Evolutionary conservation across 2,329 filamentous ascomycete genomes (phyloP).

Genomic region (Calonectria pauciramosa): DNA sequence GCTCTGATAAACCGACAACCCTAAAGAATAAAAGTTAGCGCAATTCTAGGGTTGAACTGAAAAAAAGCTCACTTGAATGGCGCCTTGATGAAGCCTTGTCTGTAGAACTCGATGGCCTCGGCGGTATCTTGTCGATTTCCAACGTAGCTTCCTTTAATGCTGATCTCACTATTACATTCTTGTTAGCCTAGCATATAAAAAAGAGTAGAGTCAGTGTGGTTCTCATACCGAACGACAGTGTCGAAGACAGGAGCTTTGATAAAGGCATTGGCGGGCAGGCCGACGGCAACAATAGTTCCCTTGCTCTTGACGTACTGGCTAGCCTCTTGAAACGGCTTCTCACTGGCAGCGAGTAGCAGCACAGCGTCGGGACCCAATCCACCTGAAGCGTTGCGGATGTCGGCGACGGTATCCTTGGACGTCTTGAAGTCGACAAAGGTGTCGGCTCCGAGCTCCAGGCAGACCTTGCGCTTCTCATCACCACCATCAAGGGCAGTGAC

Average conservation of each 20-base stretch:
- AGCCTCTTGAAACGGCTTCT: slow-evolving; percentile 94
- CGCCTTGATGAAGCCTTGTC: slow-evolving; percentile 82
- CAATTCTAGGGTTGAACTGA: accelerated
- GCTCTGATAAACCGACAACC: slow-evolving; percentile 80
- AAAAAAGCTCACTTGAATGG: slow-evolving; percentile 73
- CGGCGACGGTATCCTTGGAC: slow-evolving; percentile 80
- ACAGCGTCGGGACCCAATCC: slow-evolving; percentile 88
- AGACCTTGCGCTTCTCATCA: slow-evolving; percentile 81
- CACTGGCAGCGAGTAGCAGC: slow-evolving; percentile 83
- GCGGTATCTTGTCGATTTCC: slow-evolving; percentile 87
- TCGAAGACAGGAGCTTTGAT: slow-evolving; percentile 88
- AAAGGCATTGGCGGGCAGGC: slow-evolving; percentile 84
- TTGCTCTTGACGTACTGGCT: slow-evolving; percentile 84
- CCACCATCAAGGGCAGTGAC: slow-evolving; percentile 86
- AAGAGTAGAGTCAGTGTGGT: accelerated
- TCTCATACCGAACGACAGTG: slow-evolving; percentile 71
- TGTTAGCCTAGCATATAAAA: background rate
- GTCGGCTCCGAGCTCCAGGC: slow-evolving; percentile 76
- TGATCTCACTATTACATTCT: slow-evolving; percentile 75
- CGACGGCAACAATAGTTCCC: slow-evolving; percentile 86
- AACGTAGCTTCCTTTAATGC: slow-evolving; percentile 90
- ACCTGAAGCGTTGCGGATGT: slow-evolving; percentile 79
- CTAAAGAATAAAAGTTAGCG: slow-evolving; percentile 26
- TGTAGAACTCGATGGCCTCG: slow-evolving; percentile 90
- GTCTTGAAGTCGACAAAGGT: slow-evolving; percentile 83